Evolutionary conservation across 1,139 yeast genomes (phyloP).

Genomic region (Suhomyces yuchorum): DNA sequence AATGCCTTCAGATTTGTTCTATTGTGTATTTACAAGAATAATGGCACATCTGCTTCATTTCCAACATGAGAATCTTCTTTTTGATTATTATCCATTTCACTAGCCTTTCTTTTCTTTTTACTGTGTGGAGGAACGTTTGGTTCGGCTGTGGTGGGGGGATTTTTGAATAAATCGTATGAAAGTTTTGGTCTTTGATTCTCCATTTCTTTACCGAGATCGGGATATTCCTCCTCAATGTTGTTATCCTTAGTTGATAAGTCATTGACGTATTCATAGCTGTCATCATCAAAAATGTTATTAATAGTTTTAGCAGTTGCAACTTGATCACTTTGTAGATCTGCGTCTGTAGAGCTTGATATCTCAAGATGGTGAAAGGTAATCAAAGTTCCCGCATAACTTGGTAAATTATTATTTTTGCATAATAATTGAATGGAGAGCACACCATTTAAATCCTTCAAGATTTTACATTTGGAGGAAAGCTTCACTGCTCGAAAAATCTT

Average conservation of each 20-base stretch:
- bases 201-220: constrained; percentile 15
- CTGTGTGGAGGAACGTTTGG: not conserved
- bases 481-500: constrained; percentile 56
- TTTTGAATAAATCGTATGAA: constrained; percentile 21
- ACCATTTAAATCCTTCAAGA: constrained; percentile 60
- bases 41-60: constrained; percentile 46
- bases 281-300: constrained; percentile 29
- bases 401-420: constrained; percentile 34
- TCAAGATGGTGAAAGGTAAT: constrained; percentile 65
- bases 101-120: not conserved
- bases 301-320: constrained; percentile 10
- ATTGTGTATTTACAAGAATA: constrained; percentile 29
- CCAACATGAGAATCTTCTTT: constrained; percentile 25
- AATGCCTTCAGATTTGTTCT: not conserved
- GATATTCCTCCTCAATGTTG: constrained; percentile 16
- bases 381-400: constrained; percentile 57
- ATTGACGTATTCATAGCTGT: constrained; percentile 25
- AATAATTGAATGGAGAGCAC: constrained; percentile 51
- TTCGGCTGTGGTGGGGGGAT: not conserved
- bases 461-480: constrained; percentile 59
- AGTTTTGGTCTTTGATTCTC: constrained; percentile 15
- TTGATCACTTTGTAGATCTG: constrained; percentile 12
- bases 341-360: constrained; percentile 25
- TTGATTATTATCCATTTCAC: constrained; percentile 5
- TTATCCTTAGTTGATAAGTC: constrained; percentile 15